A percentile compares a stretch with the other conserved stretches of the same genome.
phyloP scores from a whole-genome alignment of 495 filamentous ascomycete genomes.

The Tuber aestivum region DNA sequence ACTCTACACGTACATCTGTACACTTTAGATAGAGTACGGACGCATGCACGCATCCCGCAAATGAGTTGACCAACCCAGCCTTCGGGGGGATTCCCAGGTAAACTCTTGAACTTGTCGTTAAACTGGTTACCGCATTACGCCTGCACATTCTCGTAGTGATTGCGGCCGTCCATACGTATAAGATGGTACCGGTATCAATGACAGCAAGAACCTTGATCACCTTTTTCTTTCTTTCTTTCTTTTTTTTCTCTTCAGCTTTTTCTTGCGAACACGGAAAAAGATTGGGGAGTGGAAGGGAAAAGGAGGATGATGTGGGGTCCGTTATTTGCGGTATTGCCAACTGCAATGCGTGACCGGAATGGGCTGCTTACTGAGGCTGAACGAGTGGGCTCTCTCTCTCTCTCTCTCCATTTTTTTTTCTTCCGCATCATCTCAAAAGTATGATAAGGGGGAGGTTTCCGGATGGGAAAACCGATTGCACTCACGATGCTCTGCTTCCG shows the following conservation, averaged over 20 bases:
- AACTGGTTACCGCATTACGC: not conserved
- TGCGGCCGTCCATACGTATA: not conserved
- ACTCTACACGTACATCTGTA: not conserved
- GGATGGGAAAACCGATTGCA: not conserved
- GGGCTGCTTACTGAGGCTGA: slow-evolving; percentile 5
- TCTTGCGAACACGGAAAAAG: not conserved
- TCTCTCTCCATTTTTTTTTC: not conserved
- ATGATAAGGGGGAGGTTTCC: not conserved
- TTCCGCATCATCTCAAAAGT: not conserved
- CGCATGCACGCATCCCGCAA: not conserved
- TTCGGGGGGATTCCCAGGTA: not conserved
- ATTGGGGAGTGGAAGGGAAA: not conserved
- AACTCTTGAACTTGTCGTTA: not conserved
- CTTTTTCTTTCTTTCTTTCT: not conserved
- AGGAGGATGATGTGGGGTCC: not conserved
- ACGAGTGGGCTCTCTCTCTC: not conserved
- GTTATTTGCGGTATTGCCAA: not conserved
- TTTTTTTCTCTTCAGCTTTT: not conserved
- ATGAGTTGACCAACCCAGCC: not conserved
- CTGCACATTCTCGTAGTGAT: not conserved
- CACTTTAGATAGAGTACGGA: not conserved
- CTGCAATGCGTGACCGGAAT: not conserved
- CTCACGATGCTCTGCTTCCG: not conserved
- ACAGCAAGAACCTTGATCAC: not conserved
- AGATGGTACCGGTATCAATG: not conserved